These are phyloP conservation scores for Aulographum hederae DNA, from an alignment of 2,329 filamentous ascomycete genomes.

Conservation along the genomic window DNA sequence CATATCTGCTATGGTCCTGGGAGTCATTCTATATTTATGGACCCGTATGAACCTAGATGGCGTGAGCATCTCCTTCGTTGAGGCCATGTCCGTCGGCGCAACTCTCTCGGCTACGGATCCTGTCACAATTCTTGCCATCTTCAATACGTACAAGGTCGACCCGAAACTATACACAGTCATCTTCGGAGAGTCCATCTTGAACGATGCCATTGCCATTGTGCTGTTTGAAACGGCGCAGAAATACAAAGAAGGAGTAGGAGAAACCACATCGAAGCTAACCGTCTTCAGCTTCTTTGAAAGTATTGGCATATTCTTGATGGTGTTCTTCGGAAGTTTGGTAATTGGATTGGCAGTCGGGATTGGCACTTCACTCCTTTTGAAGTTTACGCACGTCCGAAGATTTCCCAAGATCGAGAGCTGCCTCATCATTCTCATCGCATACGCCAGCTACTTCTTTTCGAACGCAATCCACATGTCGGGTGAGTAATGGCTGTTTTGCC, in stretches of 20 bases:
- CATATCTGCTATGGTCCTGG: constrained; percentile 88
- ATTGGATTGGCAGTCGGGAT: constrained; percentile 83
- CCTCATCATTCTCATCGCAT: constrained; percentile 80
- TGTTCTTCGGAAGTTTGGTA: constrained; percentile 86
- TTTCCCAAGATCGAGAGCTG: constrained; percentile 96
- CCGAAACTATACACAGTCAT: constrained; percentile 98
- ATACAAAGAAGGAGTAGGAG: constrained; percentile 56
- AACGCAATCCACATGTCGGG: constrained; percentile 92
- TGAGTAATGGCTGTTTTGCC: constrained; percentile 26
- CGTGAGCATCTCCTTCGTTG: constrained; percentile 74
- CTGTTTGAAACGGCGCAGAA: constrained; percentile 94
- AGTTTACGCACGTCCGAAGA: constrained; percentile 83
- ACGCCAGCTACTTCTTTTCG: constrained; percentile 94
- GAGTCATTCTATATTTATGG: constrained; percentile 74
- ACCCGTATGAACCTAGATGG: constrained; percentile 73
- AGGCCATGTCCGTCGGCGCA: constrained; percentile 90
- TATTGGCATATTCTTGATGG: constrained; percentile 82
- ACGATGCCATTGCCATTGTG: constrained; percentile 96
- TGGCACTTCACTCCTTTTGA: constrained; percentile 69
- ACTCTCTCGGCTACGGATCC: constrained; percentile 94
- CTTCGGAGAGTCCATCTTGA: constrained; percentile 94
- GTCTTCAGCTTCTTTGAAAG: constrained; percentile 76
- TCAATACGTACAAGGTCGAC: constrained; percentile 98
- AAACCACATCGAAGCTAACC: constrained; percentile 40
- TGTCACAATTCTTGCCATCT: constrained; percentile 94